Evolutionary conservation across 1,284 basidiomycete genomes (phyloP).

Genomic region (Apiotrichum mycotoxinovorans): DNA sequence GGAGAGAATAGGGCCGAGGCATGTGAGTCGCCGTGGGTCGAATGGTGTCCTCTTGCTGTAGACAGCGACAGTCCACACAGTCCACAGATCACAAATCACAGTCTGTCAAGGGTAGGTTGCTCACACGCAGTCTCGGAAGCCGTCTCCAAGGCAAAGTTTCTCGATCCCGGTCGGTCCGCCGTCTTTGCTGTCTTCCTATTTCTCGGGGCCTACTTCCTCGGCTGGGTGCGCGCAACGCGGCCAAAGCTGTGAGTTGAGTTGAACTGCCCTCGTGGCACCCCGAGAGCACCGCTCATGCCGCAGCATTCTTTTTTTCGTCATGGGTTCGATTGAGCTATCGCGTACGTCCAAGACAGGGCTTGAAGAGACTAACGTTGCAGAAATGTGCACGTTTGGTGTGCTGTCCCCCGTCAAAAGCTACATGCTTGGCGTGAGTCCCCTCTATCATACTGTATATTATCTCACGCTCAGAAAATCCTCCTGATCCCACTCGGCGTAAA

Average conservation of each 20-base stretch:
- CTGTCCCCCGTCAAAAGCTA: too few species aligned
- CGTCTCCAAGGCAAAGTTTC: conserved; percentile 63
- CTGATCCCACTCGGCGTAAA: conserved; percentile 61
- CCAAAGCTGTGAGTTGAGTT: conserved; percentile 56
- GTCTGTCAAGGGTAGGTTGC: too few species aligned
- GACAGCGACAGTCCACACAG: too few species aligned
- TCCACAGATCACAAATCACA: neutral
- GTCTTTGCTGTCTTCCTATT: conserved; percentile 71
- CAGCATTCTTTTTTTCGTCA: conserved; percentile 56
- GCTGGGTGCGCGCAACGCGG: conserved; percentile 58
- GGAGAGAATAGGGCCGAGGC: too few species aligned
- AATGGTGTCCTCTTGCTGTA: too few species aligned
- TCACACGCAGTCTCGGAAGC: conserved; percentile 46
- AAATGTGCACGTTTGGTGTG: too few species aligned
- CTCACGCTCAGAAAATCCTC: conserved; percentile 41
- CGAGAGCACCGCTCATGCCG: neutral
- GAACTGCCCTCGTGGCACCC: too few species aligned
- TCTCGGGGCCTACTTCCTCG: conserved; percentile 61
- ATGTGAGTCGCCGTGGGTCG: too few species aligned
- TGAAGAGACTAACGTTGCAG: too few species aligned
- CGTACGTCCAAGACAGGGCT: too few species aligned
- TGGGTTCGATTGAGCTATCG: conserved; percentile 53
- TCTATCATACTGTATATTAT: conserved; percentile 20
- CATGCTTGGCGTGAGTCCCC: too few species aligned
- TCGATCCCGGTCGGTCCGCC: conserved; percentile 58